These are phyloP conservation scores for Leucosporidium creatinivorum DNA, from an alignment of 768 basidiomycete species.

Conservation along the genomic window DNA sequence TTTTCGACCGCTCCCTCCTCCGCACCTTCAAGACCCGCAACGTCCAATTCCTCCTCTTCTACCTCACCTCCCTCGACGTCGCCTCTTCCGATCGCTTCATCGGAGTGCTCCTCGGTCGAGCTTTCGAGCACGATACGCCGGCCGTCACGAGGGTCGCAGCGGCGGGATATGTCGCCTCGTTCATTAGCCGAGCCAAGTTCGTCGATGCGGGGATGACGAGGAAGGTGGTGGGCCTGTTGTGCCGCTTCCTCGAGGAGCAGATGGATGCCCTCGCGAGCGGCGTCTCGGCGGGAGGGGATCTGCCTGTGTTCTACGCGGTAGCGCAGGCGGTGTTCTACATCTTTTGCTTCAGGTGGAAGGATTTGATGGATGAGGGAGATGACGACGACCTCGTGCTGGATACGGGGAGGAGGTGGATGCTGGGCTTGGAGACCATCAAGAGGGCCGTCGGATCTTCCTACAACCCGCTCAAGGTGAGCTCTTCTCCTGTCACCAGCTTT, in stretches of 20 bases:
- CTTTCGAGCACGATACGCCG: conserved; percentile 54
- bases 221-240: conserved; percentile 71
- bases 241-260: conserved; percentile 70
- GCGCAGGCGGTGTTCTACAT: conserved; percentile 87
- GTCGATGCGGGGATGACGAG: conserved; percentile 68
- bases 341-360: conserved; percentile 96
- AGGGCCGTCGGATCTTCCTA: conserved; percentile 69
- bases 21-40: conserved; percentile 95
- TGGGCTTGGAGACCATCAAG: conserved; percentile 67
- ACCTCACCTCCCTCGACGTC: conserved; percentile 81
- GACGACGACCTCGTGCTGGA: conserved; percentile 47
- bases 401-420: conserved; percentile 67
- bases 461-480: conserved; percentile 76
- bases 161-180: conserved; percentile 84
- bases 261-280: conserved; percentile 51
- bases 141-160: conserved; percentile 82
- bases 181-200: conserved; percentile 81
- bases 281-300: conserved; percentile 3
- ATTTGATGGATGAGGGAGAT: conserved; percentile 57
- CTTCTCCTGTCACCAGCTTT: not conserved
- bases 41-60: conserved; percentile 94
- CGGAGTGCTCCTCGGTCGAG: conserved; percentile 86
- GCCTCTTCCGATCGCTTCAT: conserved; percentile 88
- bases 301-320: conserved; percentile 80
- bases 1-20: conserved; percentile 88